Conservation (phyloP, 139 green algal genomes). For the Trebouxia sp. region DNA sequence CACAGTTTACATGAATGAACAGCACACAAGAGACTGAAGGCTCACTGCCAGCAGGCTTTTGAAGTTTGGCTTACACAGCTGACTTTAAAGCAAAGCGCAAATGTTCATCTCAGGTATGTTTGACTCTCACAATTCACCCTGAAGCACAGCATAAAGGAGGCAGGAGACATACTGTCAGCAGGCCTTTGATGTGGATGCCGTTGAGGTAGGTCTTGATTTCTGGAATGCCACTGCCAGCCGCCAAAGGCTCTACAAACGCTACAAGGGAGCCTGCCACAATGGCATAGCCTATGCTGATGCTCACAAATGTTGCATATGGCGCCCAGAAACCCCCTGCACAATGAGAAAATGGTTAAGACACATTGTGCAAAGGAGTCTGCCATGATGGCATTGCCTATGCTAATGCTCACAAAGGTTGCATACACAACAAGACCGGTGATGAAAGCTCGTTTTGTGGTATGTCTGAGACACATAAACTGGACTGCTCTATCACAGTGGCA, state of each 20-base stretch:
- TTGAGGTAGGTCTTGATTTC: constrained; percentile 85
- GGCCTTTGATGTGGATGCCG: constrained; percentile 65
- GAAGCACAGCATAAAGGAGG: too few relatives aligned
- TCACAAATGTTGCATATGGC: constrained; percentile 26
- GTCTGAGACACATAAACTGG: too few relatives aligned
- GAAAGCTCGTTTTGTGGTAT: too few relatives aligned
- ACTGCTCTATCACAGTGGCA: constrained; percentile 44
- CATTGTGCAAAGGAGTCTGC: constrained; percentile 61
- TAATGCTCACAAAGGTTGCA: constrained; percentile 29
- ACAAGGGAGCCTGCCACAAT: constrained; percentile 59
- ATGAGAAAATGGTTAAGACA: background rate
- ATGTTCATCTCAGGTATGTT: too few relatives aligned
- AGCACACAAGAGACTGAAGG: too few relatives aligned
- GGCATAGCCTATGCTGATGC: constrained; percentile 32
- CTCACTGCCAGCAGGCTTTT: too few relatives aligned
- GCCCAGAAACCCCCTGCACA: constrained; percentile 30
- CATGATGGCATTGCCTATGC: constrained; percentile 33
- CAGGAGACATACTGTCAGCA: constrained; percentile 34
- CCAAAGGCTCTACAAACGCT: constrained; percentile 69
- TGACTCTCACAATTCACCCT: too few relatives aligned
- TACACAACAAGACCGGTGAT: background rate
- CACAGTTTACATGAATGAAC: too few relatives aligned
- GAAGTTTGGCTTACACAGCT: too few relatives aligned
- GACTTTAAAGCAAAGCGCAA: too few relatives aligned
- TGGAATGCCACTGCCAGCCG: constrained; percentile 71